Evolutionary conservation across 202 grass and related monocot species (phyloP), one percentile per base, ranked within the genome.

Genomic region (Zoysia matrella): DNA sequence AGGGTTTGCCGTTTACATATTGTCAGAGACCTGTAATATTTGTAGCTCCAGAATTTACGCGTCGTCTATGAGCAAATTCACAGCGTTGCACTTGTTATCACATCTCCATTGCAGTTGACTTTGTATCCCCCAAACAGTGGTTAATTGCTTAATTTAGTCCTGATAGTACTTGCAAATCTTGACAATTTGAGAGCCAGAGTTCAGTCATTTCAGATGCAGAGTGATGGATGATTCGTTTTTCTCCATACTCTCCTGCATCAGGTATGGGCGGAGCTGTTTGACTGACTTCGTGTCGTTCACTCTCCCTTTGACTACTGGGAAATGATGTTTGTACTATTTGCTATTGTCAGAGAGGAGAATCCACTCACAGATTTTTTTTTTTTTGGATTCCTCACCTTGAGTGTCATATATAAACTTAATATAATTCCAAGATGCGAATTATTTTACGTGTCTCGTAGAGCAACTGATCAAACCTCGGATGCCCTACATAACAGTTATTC

Each of bases 21-120:
- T 83, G 58, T 71, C 61, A 71, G 75, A 71, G 56, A 39, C 12
- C 15, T 65, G 71, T 80, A 80, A 47, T 86, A 80, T 83, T 14
- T 75, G 69, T 75, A 86, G 80, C 88, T 66, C 44, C 79, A 71
- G 60, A 73, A 63, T 86, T 83, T 30, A 71, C 80, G 63, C 48
- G 69, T 58, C 79, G 69, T 65, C 63, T 71, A 65, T 83, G 79
- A 86, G 14, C 36, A 79, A 83, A 83, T 83, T 66, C 54, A 79
- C 36, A 36, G 67, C 75, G 74, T 56, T 79, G 45, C 74, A 83
- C 60, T 11, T 64, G 22, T 61, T 69, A 74, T 54, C 78, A 54
- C 54, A 73, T 40, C 78, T 48, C 62, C 42, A 83, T 40, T 86
- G 75, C 78, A 74, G 62, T 70, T 47, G 30, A 82, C 43, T 46